Base-by-base conservation (phyloP, 192 early-diverging fungal genomes). In the Phlyctochytrium arcticum region DNA sequence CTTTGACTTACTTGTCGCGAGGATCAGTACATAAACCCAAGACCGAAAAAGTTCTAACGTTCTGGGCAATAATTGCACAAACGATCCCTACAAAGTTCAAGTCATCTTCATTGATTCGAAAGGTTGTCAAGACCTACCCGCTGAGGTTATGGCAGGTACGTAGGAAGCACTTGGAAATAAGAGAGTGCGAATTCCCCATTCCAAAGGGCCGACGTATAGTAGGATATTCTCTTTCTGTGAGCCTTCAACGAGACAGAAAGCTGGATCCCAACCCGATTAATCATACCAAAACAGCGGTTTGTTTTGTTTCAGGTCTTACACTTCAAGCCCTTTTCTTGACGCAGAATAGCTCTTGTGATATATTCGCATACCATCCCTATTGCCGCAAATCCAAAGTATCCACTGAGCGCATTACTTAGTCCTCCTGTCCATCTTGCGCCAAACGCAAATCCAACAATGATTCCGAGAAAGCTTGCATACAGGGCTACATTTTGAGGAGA, bases 401-500 rank as follows among this genome's bases (percentile, higher is more conserved):
- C 56, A 12, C 26, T 12, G 0, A 26, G 26, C 54, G 46, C 72
- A 21, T 23, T 74, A 58, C 5, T 54, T 57, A 54, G 63, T 68
- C 7, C 68, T 60, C 19, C 62, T 39, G 4, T 67, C 56, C 7
- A 75, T 67, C 44, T 79, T 56, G 36, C 75, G 54, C 21, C 59
- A 23, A 78, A 12, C 29, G 87, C 87, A 0, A 53, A 56, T 8
- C 89, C 89, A 44, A 80, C 78, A 27, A 80, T 50, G 2, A 78
- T 48, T 1, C 92, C 92, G 6, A 95, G 62, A 3, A 69, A 67
- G 62, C 88, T 92, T 0, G 89, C 84, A 36, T 89, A 85, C 2
- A 85, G 49, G 0, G 90, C 84, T 36, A 95, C 89, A 54, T 93
- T 93, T 60, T 92, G 89, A 3, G 89, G 85, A 15, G 87, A 83